Conservation (phyloP, 345 rosid genomes). For the Eucalyptus microcorys region DNA sequence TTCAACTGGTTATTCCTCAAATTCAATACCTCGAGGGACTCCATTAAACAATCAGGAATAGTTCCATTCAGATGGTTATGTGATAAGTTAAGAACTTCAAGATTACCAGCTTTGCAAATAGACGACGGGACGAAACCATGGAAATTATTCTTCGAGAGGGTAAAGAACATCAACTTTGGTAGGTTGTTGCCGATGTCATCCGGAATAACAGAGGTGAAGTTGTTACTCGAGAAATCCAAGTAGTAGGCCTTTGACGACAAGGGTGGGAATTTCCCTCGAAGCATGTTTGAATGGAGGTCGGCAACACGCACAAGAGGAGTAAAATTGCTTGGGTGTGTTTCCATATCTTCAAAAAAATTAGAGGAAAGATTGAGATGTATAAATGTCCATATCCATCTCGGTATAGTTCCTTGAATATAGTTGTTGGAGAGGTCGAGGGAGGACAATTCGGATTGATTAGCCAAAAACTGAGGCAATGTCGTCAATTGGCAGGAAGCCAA, state of each 20-base stretch:
- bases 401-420: constrained; percentile 17
- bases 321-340: not conserved
- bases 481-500: constrained; percentile 32
- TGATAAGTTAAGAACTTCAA: not conserved
- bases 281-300: not conserved
- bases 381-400: constrained; percentile 25
- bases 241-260: accelerated
- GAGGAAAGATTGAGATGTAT: constrained; percentile 2
- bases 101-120: not conserved
- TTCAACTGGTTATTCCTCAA: not conserved
- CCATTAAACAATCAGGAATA: not conserved
- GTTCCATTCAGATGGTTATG: not conserved
- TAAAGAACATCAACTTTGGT: accelerated
- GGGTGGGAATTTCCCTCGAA: accelerated
- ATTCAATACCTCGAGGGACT: not conserved
- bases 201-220: accelerated
- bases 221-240: not conserved
- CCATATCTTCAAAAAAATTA: not conserved
- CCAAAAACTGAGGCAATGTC: constrained; percentile 12
- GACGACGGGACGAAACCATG: not conserved
- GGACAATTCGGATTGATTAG: not conserved
- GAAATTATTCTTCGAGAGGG: not conserved
- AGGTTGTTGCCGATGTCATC: accelerated
- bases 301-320: accelerated
- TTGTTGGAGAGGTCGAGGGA: constrained; percentile 33